Evolutionary conservation across 768 basidiomycete genomes (phyloP).

Genomic region (Phaeotremella skinneri): DNA sequence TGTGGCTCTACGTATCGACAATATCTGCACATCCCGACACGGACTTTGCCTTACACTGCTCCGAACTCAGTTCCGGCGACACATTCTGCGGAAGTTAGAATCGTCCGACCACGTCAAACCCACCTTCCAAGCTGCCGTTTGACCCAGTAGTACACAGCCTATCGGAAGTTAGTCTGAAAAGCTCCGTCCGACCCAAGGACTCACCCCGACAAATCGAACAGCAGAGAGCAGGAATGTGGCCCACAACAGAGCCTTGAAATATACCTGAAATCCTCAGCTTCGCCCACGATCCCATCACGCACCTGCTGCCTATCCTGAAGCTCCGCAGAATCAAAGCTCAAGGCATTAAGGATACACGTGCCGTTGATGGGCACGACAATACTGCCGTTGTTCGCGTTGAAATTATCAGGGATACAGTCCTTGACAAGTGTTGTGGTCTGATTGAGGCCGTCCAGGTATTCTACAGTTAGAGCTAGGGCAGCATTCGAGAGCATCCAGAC

Average conservation of each 20-base stretch:
- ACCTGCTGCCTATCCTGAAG: constrained; percentile 44
- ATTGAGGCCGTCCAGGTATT: constrained; percentile 44
- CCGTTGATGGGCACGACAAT: constrained; percentile 37
- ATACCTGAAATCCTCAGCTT: constrained; percentile 16
- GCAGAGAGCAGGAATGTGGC: constrained; percentile 43
- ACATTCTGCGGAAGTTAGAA: background rate
- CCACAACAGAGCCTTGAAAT: constrained; percentile 44
- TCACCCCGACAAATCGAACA: constrained; percentile 44
- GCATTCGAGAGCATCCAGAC: constrained; percentile 50
- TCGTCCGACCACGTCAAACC: background rate
- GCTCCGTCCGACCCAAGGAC: constrained; percentile 4
- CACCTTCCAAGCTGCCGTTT: constrained; percentile 41
- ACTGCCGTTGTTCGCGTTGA: constrained; percentile 24
- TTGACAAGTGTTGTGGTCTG: constrained; percentile 35
- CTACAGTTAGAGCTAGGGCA: constrained; percentile 45
- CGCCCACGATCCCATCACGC: background rate
- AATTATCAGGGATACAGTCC: constrained; percentile 32
- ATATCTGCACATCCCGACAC: no score
- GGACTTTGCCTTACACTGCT: no score
- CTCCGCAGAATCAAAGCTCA: constrained; percentile 23
- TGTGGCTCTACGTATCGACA: no score
- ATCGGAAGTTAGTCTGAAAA: background rate
- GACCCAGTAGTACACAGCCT: constrained; percentile 47
- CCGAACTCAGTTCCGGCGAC: constrained; percentile 6
- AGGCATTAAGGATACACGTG: constrained; percentile 37